Evolutionary conservation across 768 basidiomycete genomes (phyloP).

Genomic region (Coprinopsis strossmayeri): DNA sequence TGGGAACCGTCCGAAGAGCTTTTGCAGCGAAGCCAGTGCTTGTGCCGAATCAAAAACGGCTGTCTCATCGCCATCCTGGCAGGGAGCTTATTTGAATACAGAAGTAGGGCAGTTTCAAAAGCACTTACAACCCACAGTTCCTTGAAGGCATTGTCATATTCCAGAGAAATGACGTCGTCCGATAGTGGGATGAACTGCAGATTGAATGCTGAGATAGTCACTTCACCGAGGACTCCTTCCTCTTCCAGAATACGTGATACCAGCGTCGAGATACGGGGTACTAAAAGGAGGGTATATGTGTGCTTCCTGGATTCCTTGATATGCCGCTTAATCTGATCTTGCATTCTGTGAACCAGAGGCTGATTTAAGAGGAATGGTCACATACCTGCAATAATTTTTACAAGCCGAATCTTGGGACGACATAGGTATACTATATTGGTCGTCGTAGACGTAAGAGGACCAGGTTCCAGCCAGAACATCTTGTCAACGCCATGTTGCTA

Average conservation of each 20-base stretch:
- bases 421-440: constrained; percentile 92
- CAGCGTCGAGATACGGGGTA: constrained; percentile 82
- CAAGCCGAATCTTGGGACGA: constrained; percentile 75
- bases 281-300: constrained; percentile 80
- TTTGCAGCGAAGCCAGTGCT: constrained; percentile 77
- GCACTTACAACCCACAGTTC: constrained; percentile 84
- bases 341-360: constrained; percentile 20
- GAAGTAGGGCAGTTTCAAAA: no score
- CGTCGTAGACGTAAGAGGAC: constrained; percentile 75
- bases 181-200: constrained; percentile 93
- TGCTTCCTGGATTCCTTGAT: constrained; percentile 67
- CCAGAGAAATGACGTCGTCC: constrained; percentile 87
- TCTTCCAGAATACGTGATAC: constrained; percentile 87
- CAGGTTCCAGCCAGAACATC: constrained; percentile 98
- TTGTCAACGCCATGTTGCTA: constrained; percentile 99
- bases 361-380: constrained; percentile 15
- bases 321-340: constrained; percentile 90
- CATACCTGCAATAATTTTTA: constrained; percentile 89
- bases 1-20: constrained; percentile 83
- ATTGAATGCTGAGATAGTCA: constrained; percentile 81
- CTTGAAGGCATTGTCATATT: constrained; percentile 78
- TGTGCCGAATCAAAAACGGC: constrained; percentile 84
- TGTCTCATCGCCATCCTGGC: constrained; percentile 89
- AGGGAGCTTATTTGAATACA: no score
- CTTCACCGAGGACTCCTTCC: constrained; percentile 96